A percentile compares a stretch with the other conserved stretches of the same genome.
These are phyloP conservation scores for Drechmeria coniospora DNA, from an alignment of 2,329 filamentous ascomycete genomes.

Conservation along the genomic window DNA sequence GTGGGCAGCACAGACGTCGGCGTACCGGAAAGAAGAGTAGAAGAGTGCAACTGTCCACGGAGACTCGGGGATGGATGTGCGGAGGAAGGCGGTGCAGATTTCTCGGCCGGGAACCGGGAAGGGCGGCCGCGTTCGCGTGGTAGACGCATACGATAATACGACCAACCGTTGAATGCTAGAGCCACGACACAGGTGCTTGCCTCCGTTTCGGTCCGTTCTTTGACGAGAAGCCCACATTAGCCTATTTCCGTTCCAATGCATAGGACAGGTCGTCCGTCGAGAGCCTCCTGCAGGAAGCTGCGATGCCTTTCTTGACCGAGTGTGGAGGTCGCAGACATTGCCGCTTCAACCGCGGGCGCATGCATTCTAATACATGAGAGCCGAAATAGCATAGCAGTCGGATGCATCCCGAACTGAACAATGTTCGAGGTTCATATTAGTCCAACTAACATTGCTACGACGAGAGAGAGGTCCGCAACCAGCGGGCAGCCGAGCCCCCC, in stretches of 20 bases:
- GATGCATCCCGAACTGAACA: no score
- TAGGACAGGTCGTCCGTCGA: no score
- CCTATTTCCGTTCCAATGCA: no score
- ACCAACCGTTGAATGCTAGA: constrained; percentile 7
- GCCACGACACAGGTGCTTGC: neutral
- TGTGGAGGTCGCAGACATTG: no score
- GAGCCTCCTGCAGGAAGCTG: no score
- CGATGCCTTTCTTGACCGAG: no score
- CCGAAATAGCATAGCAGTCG: no score
- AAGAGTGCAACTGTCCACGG: no score
- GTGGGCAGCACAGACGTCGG: constrained; percentile 3
- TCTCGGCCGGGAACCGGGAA: no score
- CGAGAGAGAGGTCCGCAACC: constrained; percentile 22
- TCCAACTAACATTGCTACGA: constrained; percentile 27
- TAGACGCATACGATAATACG: constrained; percentile 5
- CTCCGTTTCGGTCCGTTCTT: neutral
- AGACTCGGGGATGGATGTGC: constrained; percentile 1
- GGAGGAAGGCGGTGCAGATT: no score
- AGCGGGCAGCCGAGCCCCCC: constrained; percentile 14
- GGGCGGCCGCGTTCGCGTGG: constrained; percentile 1
- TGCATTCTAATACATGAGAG: no score
- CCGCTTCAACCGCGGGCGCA: no score
- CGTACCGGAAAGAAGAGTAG: constrained; percentile 1
- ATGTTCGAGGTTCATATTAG: constrained; percentile 22
- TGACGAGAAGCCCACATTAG: neutral